phyloP scores from a whole-genome alignment of 1,284 basidiomycete genomes.

The Rhodotorula sp. region DNA sequence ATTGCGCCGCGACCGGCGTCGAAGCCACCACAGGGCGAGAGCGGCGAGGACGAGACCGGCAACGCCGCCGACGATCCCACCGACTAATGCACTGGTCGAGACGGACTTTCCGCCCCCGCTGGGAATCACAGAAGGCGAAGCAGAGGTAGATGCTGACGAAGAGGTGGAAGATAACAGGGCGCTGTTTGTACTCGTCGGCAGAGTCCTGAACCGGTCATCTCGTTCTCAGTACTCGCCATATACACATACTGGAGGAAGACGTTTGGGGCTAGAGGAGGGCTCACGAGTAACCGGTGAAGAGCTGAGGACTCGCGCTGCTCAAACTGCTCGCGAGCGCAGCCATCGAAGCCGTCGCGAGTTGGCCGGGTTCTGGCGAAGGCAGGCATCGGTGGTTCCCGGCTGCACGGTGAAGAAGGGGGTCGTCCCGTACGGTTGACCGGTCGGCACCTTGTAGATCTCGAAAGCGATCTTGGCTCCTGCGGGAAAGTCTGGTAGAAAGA shows the following conservation, averaged over 20 bases:
- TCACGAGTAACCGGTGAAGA: constrained; percentile 10
- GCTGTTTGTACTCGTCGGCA: too few species aligned
- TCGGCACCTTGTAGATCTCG: background rate
- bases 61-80: constrained; percentile 10
- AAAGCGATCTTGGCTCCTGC: constrained; percentile 18
- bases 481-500: constrained; percentile 11
- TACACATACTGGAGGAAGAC: too few species aligned
- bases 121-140: background rate
- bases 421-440: background rate
- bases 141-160: background rate
- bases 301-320: constrained; percentile 11
- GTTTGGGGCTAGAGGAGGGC: background rate
- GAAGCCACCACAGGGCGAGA: background rate
- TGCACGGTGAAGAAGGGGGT: constrained; percentile 9
- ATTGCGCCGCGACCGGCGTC: background rate
- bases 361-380: constrained; percentile 14
- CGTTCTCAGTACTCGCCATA: background rate
- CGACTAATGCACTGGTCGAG: background rate
- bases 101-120: background rate
- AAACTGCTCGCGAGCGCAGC: constrained; percentile 7
- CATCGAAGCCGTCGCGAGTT: constrained; percentile 5
- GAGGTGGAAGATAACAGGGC: background rate
- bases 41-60: background rate
- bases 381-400: constrained; percentile 19
- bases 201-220: too few species aligned